A percentile compares a stretch with the other conserved stretches of the same genome.
These are phyloP conservation scores for Vitellaria paradoxa DNA, from an alignment of 179 eudicot species.

Conservation along the genomic window DNA sequence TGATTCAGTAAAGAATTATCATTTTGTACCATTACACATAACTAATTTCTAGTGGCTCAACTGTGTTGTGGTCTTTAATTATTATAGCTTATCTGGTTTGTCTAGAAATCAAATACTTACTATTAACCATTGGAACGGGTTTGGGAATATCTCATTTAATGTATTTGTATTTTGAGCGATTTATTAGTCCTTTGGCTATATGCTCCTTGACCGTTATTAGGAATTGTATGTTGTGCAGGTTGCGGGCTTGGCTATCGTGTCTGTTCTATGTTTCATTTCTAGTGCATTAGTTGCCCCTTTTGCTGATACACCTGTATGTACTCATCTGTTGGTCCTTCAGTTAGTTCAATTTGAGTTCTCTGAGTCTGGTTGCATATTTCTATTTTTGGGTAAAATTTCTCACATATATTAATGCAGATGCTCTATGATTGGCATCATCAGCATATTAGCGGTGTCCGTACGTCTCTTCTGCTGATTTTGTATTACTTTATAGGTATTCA, in stretches of 20 bases:
- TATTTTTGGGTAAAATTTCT: background rate
- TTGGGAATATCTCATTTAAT: background rate
- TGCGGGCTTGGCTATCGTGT: slow-evolving; percentile 78
- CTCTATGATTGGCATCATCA: slow-evolving; percentile 64
- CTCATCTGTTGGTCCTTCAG: slow-evolving; percentile 12
- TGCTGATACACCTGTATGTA: slow-evolving; percentile 74
- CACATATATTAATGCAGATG: slow-evolving; percentile 43
- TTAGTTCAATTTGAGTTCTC: slow-evolving; percentile 9
- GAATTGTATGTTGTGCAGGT: slow-evolving; percentile 48
- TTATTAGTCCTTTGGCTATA: slow-evolving; percentile 19
- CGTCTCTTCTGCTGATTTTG: slow-evolving; percentile 55
- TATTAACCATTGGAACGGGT: background rate
- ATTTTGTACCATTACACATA: background rate
- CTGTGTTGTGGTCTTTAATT: background rate
- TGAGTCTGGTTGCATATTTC: background rate
- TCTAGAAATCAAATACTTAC: too few species aligned
- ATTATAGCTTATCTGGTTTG: background rate
- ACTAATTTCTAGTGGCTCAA: background rate
- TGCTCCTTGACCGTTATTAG: slow-evolving; percentile 38
- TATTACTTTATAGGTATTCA: slow-evolving; percentile 78
- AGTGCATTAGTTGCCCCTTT: slow-evolving; percentile 73
- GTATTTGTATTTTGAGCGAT: background rate
- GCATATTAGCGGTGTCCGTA: slow-evolving; percentile 30
- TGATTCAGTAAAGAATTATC: background rate
- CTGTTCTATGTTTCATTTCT: slow-evolving; percentile 75